Evolutionary conservation across 176 grass and related monocot genomes (phyloP).

Genomic region (Zizania latifolia): DNA sequence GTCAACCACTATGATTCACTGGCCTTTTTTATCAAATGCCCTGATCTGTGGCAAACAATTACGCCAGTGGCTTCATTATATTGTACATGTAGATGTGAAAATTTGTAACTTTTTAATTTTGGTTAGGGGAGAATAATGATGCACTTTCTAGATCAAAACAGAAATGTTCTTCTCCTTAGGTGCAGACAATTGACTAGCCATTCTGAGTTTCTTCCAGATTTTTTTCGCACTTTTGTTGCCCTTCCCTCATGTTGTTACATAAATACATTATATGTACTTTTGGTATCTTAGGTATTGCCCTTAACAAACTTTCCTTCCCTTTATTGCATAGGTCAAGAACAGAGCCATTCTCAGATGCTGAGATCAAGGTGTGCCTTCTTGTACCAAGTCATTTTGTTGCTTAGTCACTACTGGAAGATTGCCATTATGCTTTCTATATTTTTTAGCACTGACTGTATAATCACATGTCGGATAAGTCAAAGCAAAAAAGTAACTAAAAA

Average conservation of each 20-base stretch:
- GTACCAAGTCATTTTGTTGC: not conserved
- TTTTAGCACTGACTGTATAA: not conserved
- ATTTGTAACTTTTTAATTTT: no score
- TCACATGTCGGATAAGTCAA: no score
- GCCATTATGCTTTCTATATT: not conserved
- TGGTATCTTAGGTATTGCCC: constrained; percentile 15
- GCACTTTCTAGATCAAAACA: no score
- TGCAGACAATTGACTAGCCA: not conserved
- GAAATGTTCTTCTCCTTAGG: not conserved
- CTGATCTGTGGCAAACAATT: no score
- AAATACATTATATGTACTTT: not conserved
- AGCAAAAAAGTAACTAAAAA: not conserved
- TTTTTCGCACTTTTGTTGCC: not conserved
- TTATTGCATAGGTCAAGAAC: constrained; percentile 43
- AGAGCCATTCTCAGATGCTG: constrained; percentile 69
- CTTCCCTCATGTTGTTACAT: not conserved
- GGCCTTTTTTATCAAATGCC: not conserved
- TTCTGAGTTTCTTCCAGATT: not conserved
- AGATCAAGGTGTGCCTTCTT: constrained; percentile 67
- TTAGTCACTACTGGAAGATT: not conserved
- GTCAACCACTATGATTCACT: not conserved
- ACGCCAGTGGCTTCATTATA: no score
- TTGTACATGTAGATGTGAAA: no score
- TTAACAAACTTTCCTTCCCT: not conserved
- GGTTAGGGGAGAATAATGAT: no score